Evolutionary conservation across 2,329 filamentous ascomycete species (phyloP).

Genomic region (Colletotrichum brevisporum): DNA sequence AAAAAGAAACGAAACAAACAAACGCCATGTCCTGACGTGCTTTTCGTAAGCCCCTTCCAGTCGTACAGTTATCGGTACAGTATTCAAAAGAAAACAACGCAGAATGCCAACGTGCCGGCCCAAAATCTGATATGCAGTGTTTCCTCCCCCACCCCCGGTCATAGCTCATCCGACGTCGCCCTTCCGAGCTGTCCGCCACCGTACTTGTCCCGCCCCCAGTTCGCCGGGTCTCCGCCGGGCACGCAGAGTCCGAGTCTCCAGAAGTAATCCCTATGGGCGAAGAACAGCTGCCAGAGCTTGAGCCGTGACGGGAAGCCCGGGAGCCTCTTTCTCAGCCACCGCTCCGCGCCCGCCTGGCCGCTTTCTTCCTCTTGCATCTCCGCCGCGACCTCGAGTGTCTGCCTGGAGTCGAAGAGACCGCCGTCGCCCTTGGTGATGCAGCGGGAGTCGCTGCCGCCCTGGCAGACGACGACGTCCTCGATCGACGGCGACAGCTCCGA

Average conservation of each 20-base stretch:
- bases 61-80: conserved; percentile 13
- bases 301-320: conserved; percentile 72
- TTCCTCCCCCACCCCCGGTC: neutral
- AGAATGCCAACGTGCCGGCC: conserved; percentile 1
- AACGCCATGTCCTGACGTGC: conserved; percentile 2
- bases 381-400: conserved; percentile 39
- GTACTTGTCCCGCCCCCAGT: conserved; percentile 71
- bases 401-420: conserved; percentile 46
- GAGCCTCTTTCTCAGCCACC: conserved; percentile 58
- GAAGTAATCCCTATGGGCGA: conserved; percentile 96
- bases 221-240: conserved; percentile 80
- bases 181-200: conserved; percentile 37
- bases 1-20: neutral
- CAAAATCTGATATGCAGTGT: neutral
- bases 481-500: conserved; percentile 75
- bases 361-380: neutral
- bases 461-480: conserved; percentile 79
- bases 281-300: conserved; percentile 92
- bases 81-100: neutral
- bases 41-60: neutral
- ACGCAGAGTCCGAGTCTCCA: conserved; percentile 93
- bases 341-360: neutral
- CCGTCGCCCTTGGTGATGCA: conserved; percentile 78
- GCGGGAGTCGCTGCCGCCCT: conserved; percentile 76
- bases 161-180: conserved; percentile 34